Percentiles rank a stretch among this genome's conserved stretches.
Conservation (phyloP, 1,139 yeast species). For the Magnusiomyces ingens region DNA sequence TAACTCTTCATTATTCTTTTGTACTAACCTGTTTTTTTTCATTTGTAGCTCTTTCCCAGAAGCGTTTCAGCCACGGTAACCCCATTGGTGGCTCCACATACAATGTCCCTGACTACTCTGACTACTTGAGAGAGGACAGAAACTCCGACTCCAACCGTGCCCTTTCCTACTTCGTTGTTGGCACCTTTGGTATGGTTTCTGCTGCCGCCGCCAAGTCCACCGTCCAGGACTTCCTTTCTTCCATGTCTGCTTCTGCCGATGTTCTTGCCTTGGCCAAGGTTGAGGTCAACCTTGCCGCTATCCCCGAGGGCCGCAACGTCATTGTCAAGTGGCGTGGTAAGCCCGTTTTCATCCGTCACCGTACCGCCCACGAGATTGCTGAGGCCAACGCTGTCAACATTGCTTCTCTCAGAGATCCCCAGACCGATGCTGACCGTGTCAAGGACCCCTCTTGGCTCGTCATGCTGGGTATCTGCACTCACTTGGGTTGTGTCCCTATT, state of each 20-base stretch:
- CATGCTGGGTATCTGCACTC: slow-evolving; percentile 99
- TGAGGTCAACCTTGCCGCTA: slow-evolving; percentile 88
- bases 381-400: slow-evolving; percentile 87
- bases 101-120: slow-evolving; percentile 88
- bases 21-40: background rate
- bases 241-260: slow-evolving; percentile 98
- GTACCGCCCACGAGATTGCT: slow-evolving; percentile 86
- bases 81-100: slow-evolving; percentile 54
- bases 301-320: slow-evolving; percentile 97
- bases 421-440: slow-evolving; percentile 88
- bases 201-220: slow-evolving; percentile 99
- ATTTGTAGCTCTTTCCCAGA: slow-evolving; percentile 15
- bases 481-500: slow-evolving; percentile 99
- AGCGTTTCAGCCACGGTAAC: slow-evolving; percentile 25
- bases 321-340: slow-evolving; percentile 99
- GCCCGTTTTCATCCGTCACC: slow-evolving; percentile 99
- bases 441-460: slow-evolving; percentile 97
- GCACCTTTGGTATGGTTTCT: slow-evolving; percentile 85
- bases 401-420: slow-evolving; percentile 81
- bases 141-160: slow-evolving; percentile 72
- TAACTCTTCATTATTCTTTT: background rate
- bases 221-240: slow-evolving; percentile 86
- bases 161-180: slow-evolving; percentile 95
- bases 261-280: slow-evolving; percentile 99
- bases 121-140: slow-evolving; percentile 66